These are phyloP conservation scores for Pontederia crassipes DNA, from an alignment of 176 grass and related monocot genomes.

Conservation along the genomic window DNA sequence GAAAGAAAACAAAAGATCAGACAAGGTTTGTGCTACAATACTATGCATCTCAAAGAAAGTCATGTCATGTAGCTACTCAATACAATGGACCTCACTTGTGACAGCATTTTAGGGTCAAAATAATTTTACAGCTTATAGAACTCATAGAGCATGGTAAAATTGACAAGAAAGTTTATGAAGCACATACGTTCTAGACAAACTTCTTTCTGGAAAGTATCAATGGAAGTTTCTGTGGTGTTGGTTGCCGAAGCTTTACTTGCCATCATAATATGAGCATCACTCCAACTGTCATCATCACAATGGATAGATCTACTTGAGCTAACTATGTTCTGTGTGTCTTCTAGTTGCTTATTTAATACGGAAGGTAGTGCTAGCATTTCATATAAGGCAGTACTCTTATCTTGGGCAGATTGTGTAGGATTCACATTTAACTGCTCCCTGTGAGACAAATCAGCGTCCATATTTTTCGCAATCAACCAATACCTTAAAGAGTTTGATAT, in stretches of 20 bases:
- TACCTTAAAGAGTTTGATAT: conserved; percentile 14
- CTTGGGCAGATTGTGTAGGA: conserved; percentile 21
- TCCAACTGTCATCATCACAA: conserved; percentile 8
- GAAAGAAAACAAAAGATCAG: too few relatives aligned
- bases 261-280: background rate
- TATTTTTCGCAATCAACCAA: conserved; percentile 6
- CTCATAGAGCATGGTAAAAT: too few relatives aligned
- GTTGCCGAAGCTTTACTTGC: background rate
- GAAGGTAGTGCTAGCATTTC: conserved; percentile 51
- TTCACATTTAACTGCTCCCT: conserved; percentile 10
- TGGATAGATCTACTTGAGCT: conserved; percentile 20
- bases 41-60: too few relatives aligned
- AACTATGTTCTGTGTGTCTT: conserved; percentile 19
- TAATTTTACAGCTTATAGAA: too few relatives aligned
- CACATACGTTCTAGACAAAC: background rate
- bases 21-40: too few relatives aligned
- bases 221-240: background rate
- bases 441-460: conserved; percentile 7
- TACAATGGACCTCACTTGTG: too few relatives aligned
- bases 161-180: too few relatives aligned
- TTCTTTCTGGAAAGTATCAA: background rate
- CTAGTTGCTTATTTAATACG: conserved; percentile 22
- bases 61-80: too few relatives aligned
- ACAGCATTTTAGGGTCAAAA: too few relatives aligned
- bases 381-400: conserved; percentile 35